These are phyloP conservation scores for Ceratobasidium sp. DNA, from an alignment of 1,284 basidiomycete genomes.

Conservation along the genomic window DNA sequence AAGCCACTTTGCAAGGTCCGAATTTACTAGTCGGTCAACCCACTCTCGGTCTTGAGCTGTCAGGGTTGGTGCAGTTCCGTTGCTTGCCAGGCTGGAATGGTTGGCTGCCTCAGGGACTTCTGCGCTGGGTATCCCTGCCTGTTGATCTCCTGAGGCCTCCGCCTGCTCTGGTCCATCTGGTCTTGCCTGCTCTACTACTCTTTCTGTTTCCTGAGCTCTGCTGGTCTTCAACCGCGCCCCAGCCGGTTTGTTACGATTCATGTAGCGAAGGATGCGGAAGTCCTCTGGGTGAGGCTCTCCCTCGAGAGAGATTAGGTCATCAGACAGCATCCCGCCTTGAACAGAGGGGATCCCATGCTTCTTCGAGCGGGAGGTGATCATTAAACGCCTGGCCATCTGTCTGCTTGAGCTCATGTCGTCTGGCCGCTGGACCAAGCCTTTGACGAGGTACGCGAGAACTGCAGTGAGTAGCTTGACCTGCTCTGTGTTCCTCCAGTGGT, in stretches of 20 bases:
- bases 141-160: too few relatives aligned
- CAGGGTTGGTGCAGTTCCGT: not conserved
- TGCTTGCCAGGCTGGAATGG: not conserved
- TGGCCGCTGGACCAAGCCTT: not conserved
- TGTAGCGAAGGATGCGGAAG: not conserved
- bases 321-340: not conserved
- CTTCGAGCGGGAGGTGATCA: not conserved
- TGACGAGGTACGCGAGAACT: not conserved
- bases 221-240: slow-evolving; percentile 4
- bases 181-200: too few relatives aligned
- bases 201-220: not conserved
- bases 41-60: not conserved
- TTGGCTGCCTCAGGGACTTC: not conserved
- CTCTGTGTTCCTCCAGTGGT: too few relatives aligned
- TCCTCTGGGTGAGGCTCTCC: not conserved
- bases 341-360: not conserved
- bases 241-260: not conserved
- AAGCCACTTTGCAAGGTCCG: not conserved
- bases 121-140: not conserved
- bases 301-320: not conserved
- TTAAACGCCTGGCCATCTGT: not conserved
- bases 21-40: not conserved
- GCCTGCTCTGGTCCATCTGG: not conserved
- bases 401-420: slow-evolving; percentile 15
- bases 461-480: not conserved